phyloP scores from a whole-genome alignment of 164 flowering plant genomes.

The Buxus sempervirens region DNA sequence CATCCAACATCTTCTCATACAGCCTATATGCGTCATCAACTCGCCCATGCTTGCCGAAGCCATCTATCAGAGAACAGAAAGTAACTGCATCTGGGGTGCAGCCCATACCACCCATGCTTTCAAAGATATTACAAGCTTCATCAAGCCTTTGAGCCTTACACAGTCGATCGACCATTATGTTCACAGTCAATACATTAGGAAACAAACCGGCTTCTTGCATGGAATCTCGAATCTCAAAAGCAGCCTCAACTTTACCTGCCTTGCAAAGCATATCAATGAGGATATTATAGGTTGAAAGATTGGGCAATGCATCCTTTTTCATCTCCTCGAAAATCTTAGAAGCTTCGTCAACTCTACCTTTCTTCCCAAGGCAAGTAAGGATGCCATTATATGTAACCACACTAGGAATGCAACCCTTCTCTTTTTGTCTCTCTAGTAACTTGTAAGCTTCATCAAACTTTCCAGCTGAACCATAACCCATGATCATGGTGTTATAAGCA shows the following conservation, averaged over 20 bases:
- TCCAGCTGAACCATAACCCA: constrained; percentile 71
- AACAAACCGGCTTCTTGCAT: constrained; percentile 59
- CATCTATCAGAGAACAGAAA: constrained; percentile 65
- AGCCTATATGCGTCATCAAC: constrained; percentile 66
- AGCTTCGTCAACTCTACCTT: constrained; percentile 49
- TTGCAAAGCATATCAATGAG: constrained; percentile 67
- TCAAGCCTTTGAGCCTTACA: constrained; percentile 56
- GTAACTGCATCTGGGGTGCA: constrained; percentile 55
- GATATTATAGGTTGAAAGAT: constrained; percentile 53
- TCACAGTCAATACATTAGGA: constrained; percentile 59
- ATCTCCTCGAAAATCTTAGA: constrained; percentile 48
- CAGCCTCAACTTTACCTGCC: constrained; percentile 48
- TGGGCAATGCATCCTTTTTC: constrained; percentile 65
- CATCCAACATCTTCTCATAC: constrained; percentile 62
- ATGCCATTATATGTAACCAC: constrained; percentile 65
- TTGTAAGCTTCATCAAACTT: constrained; percentile 55
- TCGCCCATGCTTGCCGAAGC: constrained; percentile 53
- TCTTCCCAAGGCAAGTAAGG: constrained; percentile 64
- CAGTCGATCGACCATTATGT: constrained; percentile 66
- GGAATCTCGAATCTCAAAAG: constrained; percentile 39
- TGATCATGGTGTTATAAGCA: constrained; percentile 76
- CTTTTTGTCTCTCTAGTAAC: constrained; percentile 59
- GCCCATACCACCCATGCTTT: constrained; percentile 47
- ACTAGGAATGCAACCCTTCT: constrained; percentile 62
- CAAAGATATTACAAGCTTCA: constrained; percentile 58